Conservation (phyloP, 1,139 yeast genomes). For the Protomyces macrosporus region DNA sequence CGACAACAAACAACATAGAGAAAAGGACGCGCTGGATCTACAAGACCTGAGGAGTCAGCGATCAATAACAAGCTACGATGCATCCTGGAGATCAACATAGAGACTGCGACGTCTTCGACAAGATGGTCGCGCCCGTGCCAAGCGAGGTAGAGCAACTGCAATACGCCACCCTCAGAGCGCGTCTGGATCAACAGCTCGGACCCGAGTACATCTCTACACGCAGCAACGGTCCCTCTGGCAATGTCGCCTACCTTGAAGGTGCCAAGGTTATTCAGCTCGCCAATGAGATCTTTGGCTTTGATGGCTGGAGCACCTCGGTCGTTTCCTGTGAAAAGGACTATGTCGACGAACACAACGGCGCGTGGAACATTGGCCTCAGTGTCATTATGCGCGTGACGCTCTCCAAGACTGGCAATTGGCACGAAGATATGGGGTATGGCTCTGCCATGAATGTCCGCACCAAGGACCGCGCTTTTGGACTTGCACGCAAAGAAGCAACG, state of each 20-base stretch:
- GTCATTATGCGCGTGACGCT: slow-evolving; percentile 65
- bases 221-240: slow-evolving; percentile 51
- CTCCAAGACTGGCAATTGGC: slow-evolving; percentile 59
- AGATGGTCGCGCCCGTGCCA: slow-evolving; percentile 5
- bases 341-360: slow-evolving; percentile 35
- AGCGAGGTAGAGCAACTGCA: slow-evolving; percentile 33
- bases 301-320: slow-evolving; percentile 61
- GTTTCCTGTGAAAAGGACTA: slow-evolving; percentile 39
- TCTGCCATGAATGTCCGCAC: slow-evolving; percentile 58
- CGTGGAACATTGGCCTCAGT: slow-evolving; percentile 51
- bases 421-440: slow-evolving; percentile 77
- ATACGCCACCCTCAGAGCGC: slow-evolving; percentile 32
- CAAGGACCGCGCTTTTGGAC: slow-evolving; percentile 66
- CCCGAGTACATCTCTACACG: slow-evolving; percentile 85
- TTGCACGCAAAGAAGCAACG: slow-evolving; percentile 67
- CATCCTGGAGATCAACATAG: slow-evolving; percentile 14
- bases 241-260: slow-evolving; percentile 45
- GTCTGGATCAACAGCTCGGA: slow-evolving; percentile 49
- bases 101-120: slow-evolving; percentile 6
- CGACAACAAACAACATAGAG: background rate
- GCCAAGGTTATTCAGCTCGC: slow-evolving; percentile 50
- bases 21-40: background rate
- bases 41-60: background rate
- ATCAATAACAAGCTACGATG: background rate
- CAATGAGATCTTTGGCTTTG: slow-evolving; percentile 58